Base-by-base conservation (phyloP, 208 protist genomes). In the Wallacemonas sp. region DNA sequence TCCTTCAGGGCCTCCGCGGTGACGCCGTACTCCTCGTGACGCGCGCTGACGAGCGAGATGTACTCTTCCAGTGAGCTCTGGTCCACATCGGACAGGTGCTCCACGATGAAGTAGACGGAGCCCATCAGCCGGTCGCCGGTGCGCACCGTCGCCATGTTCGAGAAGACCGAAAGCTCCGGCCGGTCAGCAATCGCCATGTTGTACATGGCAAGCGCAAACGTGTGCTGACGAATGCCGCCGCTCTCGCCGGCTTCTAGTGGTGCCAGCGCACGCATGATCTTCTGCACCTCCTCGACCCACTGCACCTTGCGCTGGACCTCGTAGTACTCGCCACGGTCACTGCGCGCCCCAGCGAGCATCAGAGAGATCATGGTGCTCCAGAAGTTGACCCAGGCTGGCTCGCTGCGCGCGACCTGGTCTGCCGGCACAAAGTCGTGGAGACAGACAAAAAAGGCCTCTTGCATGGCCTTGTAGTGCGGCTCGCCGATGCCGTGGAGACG, bases 191-290 rank as follows among this genome's bases (percentile, higher is more conserved):
- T 23, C 18, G 80, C 80, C 28, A 39, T 49, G 25, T 48, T 38
- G 69, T 76, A 76, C 70, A 78, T 79, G 28, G 48, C 31, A 0
- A 57, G 44, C 8, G 77, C 14, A 28, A 86, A 79, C 18, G 41
- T 65, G 46, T 82, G 68, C 10, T 18, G 33, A 16, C 31, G 49
- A 18, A 26, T 36, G 12, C 52, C 72, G 57, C 23, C 67, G 39
- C 18, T 38, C 16, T 29, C 22, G 3, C 11, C 59, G 39, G 39
- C 46, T 46, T 71, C 76, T 12, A 38, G 74, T 57, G 29, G 48
- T 25, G 44, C 49, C 23, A 86, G 23, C 2, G 10, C 23, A 0
- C 18, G 1, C 11, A 64, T 50, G 28, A 63, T 11, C 1, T 26
- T 23, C 57, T 64, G 61, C 20, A 76, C 44, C n/a, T 67, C 55